Percentiles rank a stretch among this genome's conserved stretches.
These are phyloP conservation scores for Thymus quinquecostatus DNA, from an alignment of 257 asterid species.

Conservation along the genomic window DNA sequence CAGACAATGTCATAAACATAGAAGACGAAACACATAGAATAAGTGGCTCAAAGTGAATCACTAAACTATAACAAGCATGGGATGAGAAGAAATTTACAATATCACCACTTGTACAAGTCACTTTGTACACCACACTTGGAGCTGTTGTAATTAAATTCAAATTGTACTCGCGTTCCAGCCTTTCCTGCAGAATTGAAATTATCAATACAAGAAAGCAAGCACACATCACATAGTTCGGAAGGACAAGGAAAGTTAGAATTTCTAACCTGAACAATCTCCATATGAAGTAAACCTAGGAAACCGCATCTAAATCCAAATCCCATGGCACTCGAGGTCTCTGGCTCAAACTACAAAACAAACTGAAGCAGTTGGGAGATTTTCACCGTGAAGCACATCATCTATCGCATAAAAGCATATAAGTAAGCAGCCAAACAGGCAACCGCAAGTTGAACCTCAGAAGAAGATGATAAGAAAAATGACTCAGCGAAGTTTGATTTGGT, in stretches of 20 bases:
- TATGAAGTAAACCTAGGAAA: slow-evolving; percentile 96
- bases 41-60: slow-evolving; percentile 22
- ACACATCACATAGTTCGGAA: slow-evolving; percentile 26
- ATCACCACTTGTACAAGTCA: slow-evolving; percentile 74
- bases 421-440: too few relatives aligned
- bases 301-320: slow-evolving; percentile 99
- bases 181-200: slow-evolving; percentile 68
- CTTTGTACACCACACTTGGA: slow-evolving; percentile 90
- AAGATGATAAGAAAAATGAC: too few relatives aligned
- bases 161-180: slow-evolving; percentile 96
- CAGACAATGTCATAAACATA: slow-evolving; percentile 23
- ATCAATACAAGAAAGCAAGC: slow-evolving; percentile 31
- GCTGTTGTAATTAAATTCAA: slow-evolving; percentile 93
- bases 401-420: slow-evolving; percentile 16
- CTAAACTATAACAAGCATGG: slow-evolving; percentile 31
- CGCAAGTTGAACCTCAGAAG: too few relatives aligned
- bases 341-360: slow-evolving; percentile 68
- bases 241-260: slow-evolving; percentile 12
- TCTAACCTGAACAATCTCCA: slow-evolving; percentile 98
- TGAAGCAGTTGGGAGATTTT: slow-evolving; percentile 21
- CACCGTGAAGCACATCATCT: slow-evolving; percentile 18
- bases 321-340: slow-evolving; percentile 98
- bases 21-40: background rate
- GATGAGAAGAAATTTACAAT: slow-evolving; percentile 69
- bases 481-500: too few relatives aligned